Evolutionary conservation across 768 basidiomycete genomes (phyloP).

Genomic region (Mycena filopes): DNA sequence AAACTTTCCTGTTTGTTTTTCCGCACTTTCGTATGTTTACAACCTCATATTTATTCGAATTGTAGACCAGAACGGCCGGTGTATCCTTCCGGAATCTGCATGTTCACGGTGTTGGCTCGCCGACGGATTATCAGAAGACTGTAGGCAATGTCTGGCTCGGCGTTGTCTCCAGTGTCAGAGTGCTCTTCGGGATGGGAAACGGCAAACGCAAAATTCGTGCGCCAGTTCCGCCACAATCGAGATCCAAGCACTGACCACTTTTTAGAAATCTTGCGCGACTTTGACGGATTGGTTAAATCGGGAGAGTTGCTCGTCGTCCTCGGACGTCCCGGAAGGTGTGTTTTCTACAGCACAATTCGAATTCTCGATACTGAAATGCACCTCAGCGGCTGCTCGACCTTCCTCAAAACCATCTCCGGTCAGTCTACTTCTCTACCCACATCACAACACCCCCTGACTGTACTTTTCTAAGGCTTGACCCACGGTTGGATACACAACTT

Average conservation of each 20-base stretch:
- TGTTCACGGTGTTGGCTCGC: slow-evolving; percentile 43
- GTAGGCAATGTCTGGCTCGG: slow-evolving; percentile 46
- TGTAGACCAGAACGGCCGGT: slow-evolving; percentile 41
- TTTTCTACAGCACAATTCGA: background rate
- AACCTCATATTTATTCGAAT: background rate
- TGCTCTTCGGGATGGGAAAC: slow-evolving; percentile 36
- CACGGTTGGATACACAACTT: slow-evolving; percentile 39
- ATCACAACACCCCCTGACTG: background rate
- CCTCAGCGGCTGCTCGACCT: slow-evolving; percentile 51
- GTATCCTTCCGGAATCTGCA: slow-evolving; percentile 50
- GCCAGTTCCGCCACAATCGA: background rate
- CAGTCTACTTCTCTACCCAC: background rate
- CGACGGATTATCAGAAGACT: slow-evolving; percentile 54
- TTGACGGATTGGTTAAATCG: slow-evolving; percentile 57
- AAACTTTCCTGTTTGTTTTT: slow-evolving; percentile 34
- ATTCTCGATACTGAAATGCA: background rate
- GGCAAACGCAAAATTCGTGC: slow-evolving; percentile 32
- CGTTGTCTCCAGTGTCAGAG: slow-evolving; percentile 28
- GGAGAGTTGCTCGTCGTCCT: slow-evolving; percentile 65
- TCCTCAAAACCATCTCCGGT: slow-evolving; percentile 62
- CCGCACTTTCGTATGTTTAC: background rate
- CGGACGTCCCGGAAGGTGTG: slow-evolving; percentile 50
- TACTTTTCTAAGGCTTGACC: slow-evolving; percentile 37
- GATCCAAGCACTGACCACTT: background rate
- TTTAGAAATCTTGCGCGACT: slow-evolving; percentile 53